phyloP scores from a whole-genome alignment of 1,284 basidiomycete species.

The Cryptococcus neoformans region DNA sequence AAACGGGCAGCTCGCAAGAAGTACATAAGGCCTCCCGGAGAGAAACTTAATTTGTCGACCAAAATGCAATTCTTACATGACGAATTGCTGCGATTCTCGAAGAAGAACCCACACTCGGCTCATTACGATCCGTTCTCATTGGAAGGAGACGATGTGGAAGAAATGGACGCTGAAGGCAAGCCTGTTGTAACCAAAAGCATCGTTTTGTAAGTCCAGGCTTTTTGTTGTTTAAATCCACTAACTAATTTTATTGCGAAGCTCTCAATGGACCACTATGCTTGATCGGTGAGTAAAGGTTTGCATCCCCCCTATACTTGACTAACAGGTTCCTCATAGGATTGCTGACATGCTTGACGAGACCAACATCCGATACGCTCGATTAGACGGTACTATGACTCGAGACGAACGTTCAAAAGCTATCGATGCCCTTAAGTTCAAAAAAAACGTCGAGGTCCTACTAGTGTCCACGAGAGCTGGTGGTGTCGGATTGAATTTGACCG shows the following conservation, averaged over 20 bases:
- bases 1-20: slow-evolving; percentile 53
- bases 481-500: slow-evolving; percentile 89
- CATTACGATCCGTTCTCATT: slow-evolving; percentile 66
- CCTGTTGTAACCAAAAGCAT: slow-evolving; percentile 66
- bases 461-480: slow-evolving; percentile 96
- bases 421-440: slow-evolving; percentile 81
- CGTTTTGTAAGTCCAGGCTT: slow-evolving; percentile 68
- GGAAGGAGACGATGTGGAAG: slow-evolving; percentile 62
- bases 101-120: slow-evolving; percentile 71
- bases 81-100: slow-evolving; percentile 73
- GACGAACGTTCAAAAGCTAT: slow-evolving; percentile 88
- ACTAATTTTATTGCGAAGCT: slow-evolving; percentile 44
- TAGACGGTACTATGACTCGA: slow-evolving; percentile 96
- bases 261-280: slow-evolving; percentile 94
- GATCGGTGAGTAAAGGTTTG: slow-evolving; percentile 64
- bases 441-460: slow-evolving; percentile 82
- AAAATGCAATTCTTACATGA: slow-evolving; percentile 75
- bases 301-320: slow-evolving; percentile 2
- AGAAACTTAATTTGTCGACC: slow-evolving; percentile 72
- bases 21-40: slow-evolving; percentile 67
- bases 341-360: slow-evolving; percentile 82
- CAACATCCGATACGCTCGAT: slow-evolving; percentile 77
- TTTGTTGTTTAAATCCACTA: not conserved
- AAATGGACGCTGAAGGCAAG: slow-evolving; percentile 60
- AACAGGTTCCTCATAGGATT: slow-evolving; percentile 54